Percentiles rank a stretch among this genome's conserved stretches.
phyloP scores from a whole-genome alignment of 768 basidiomycete species.

The Termitomyces bulborhizus region DNA sequence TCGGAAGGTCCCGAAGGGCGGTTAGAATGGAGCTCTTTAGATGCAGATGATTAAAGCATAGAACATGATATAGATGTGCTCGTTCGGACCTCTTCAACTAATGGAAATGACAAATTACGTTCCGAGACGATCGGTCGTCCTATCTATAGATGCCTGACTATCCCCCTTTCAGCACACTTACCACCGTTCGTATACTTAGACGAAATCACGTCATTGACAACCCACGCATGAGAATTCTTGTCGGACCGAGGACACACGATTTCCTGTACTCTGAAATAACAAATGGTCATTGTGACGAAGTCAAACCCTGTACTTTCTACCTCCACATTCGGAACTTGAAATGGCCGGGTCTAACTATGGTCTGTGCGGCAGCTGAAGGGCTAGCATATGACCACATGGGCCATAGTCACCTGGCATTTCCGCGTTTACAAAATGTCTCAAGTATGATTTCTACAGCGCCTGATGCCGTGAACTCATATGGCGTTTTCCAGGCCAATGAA shows the following conservation, averaged over 20 bases:
- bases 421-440: too few species aligned
- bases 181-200: background rate
- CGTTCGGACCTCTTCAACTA: background rate
- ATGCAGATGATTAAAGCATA: slow-evolving; percentile 1
- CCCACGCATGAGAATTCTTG: background rate
- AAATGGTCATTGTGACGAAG: too few species aligned
- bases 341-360: too few species aligned
- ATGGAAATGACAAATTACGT: background rate
- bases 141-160: background rate
- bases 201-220: background rate
- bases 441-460: too few species aligned
- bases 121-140: background rate
- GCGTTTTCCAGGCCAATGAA: too few species aligned
- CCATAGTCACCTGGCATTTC: too few species aligned
- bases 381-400: too few species aligned
- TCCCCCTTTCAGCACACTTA: background rate
- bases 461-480: too few species aligned
- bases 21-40: slow-evolving; percentile 11
- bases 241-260: background rate
- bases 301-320: too few species aligned
- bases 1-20: slow-evolving; percentile 24
- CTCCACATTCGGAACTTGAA: too few species aligned
- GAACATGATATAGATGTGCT: background rate
- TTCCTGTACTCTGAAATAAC: too few species aligned
- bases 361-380: too few species aligned